A percentile compares a stretch with the other conserved stretches of the same genome.
phyloP scores from a whole-genome alignment of 176 grass and related monocot species.

The Areca catechu region DNA sequence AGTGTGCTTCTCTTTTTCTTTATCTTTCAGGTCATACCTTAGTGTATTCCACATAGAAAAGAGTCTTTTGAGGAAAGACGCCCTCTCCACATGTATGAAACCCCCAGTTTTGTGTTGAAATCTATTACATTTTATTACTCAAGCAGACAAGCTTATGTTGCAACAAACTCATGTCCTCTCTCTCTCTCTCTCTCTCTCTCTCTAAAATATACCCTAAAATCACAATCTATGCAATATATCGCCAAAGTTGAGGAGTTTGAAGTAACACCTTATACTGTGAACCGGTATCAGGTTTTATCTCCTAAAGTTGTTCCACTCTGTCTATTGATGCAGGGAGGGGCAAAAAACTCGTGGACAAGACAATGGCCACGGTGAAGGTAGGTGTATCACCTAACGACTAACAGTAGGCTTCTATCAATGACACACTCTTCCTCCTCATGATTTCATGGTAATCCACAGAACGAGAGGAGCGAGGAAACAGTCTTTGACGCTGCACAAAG shows the following conservation, averaged over 20 bases:
- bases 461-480: neutral
- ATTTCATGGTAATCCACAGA: slow-evolving; percentile 13
- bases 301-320: neutral
- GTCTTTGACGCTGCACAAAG: neutral
- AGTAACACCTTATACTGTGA: too few relatives aligned
- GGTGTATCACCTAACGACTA: neutral
- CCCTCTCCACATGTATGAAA: neutral
- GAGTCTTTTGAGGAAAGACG: neutral
- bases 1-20: neutral
- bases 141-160: too few relatives aligned
- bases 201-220: too few relatives aligned
- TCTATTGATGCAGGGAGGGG: slow-evolving; percentile 18
- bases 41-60: neutral
- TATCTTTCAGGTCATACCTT: neutral
- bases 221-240: too few relatives aligned
- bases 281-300: too few relatives aligned
- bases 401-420: neutral
- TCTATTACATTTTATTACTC: neutral
- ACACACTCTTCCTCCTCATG: neutral
- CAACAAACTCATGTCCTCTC: too few relatives aligned
- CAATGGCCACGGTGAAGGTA: slow-evolving; percentile 11
- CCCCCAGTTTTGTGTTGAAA: slow-evolving; percentile 1
- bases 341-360: slow-evolving; percentile 26
- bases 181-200: too few relatives aligned
- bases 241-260: too few relatives aligned